Evolutionary conservation across 768 basidiomycete species (phyloP), one percentile per base, ranked within the genome.

Genomic region (Suillus decipiens): DNA sequence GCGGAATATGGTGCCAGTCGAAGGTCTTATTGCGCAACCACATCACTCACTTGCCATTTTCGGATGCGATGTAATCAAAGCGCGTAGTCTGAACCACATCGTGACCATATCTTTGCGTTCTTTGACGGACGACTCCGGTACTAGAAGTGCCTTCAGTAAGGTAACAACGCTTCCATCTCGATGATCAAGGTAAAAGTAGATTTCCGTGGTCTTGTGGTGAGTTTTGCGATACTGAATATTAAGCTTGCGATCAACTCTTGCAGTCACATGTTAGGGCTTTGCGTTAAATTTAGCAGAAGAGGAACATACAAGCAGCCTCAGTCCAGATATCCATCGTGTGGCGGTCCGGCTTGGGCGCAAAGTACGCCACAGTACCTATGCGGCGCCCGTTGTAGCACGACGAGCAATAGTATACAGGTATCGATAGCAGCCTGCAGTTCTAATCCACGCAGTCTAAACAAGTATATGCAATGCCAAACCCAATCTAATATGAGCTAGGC

Each of bases 401-500:
- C 37, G 39, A 56, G 36, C 39, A 10, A 56, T 56, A 24, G 37
- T 22, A 10, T 39, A 56, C 55, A 56, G 55, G 39, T 56, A 56
- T 24, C 36, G 55, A 24, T 39, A 53, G 31, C 2, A 53, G 51
- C 51, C 36, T 17, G 55, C 36, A 37, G 15, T 56, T 56, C 55
- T 56, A 56, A 54, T 36, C 31, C 53, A n/a, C 45, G 61, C 24
- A 59, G 14, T 62, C 41, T 31, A 61, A 19, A 41, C 36, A 51
- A 55, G 24, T 36, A 45, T 10, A 63, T n/a, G 28, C 48, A 55
- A 48, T 22, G 10, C n/a, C n/a, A 42, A 12, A 55, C 33, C 41
- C 36, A n/a, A 53, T 22, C 36, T 58, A 68, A 70, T 77, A 79
- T 24, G 77, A 73, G 37, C 79, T 76, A 34, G 86, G 84, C 68